Percentiles rank a stretch among this genome's conserved stretches.
These are phyloP conservation scores for Stropharia rugosoannulata DNA, from an alignment of 768 basidiomycete species.

Conservation along the genomic window DNA sequence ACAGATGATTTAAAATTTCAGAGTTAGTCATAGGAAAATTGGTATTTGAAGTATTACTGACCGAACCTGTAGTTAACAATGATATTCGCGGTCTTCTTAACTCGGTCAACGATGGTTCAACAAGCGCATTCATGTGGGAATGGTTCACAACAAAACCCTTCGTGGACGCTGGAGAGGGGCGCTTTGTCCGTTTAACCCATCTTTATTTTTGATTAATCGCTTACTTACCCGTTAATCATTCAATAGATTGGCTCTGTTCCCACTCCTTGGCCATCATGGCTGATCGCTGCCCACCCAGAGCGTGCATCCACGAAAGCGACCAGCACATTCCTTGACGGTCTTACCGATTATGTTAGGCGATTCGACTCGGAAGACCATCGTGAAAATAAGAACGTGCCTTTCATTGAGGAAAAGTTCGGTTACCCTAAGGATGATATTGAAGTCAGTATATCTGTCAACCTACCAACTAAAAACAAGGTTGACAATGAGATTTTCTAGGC, in stretches of 20 bases:
- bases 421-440: slow-evolving; percentile 82
- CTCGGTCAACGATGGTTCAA: slow-evolving; percentile 86
- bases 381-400: slow-evolving; percentile 61
- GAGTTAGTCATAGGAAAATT: slow-evolving; percentile 38
- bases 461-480: not conserved
- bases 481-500: slow-evolving; percentile 40
- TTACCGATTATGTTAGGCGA: slow-evolving; percentile 62
- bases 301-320: slow-evolving; percentile 53
- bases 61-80: slow-evolving; percentile 58
- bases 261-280: slow-evolving; percentile 98
- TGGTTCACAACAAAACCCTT: slow-evolving; percentile 83
- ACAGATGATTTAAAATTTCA: slow-evolving; percentile 64
- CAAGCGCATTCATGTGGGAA: slow-evolving; percentile 94
- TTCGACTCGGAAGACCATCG: slow-evolving; percentile 67
- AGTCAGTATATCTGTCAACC: slow-evolving; percentile 31
- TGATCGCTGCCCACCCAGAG: slow-evolving; percentile 83
- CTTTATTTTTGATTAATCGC: not conserved
- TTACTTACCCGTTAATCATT: too few species aligned
- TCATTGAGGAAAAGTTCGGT: slow-evolving; percentile 76
- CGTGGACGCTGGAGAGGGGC: slow-evolving; percentile 73
- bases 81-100: slow-evolving; percentile 79
- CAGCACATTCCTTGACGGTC: slow-evolving; percentile 55
- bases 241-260: slow-evolving; percentile 77
- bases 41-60: not conserved
- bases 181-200: slow-evolving; percentile 62